phyloP scores from a whole-genome alignment of 305 asterid species.

The Withania somnifera region DNA sequence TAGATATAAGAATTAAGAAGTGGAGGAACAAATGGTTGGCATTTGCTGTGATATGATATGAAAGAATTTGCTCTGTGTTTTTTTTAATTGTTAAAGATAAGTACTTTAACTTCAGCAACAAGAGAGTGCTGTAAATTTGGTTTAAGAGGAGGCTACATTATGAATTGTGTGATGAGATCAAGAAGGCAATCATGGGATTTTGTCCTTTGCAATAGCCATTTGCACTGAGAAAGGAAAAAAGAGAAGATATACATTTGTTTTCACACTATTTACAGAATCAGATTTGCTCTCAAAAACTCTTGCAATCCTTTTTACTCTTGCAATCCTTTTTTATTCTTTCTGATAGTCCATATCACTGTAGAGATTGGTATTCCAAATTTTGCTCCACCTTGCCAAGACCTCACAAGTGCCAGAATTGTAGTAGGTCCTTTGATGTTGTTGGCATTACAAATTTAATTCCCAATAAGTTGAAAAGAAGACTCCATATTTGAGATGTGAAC shows the following conservation, averaged over 20 bases:
- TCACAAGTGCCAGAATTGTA: not conserved
- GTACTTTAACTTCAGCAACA: not conserved
- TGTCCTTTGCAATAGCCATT: too few relatives aligned
- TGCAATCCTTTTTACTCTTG: not conserved
- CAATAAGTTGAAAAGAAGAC: not conserved
- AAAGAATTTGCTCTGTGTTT: not conserved
- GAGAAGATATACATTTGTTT: not conserved
- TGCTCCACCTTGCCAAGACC: too few relatives aligned
- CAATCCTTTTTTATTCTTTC: too few relatives aligned
- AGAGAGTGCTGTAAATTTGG: not conserved
- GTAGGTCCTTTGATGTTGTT: not conserved
- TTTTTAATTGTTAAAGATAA: not conserved
- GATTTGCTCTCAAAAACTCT: not conserved
- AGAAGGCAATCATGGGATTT: not conserved
- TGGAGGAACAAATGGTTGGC: not conserved
- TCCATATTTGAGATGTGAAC: not conserved
- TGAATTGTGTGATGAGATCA: not conserved
- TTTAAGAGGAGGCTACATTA: not conserved
- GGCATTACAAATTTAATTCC: not conserved
- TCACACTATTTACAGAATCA: not conserved
- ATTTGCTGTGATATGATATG: not conserved
- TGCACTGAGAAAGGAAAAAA: not conserved
- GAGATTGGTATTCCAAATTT: too few relatives aligned
- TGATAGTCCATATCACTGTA: not conserved
- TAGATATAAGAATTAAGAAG: too few relatives aligned